Evolutionary conservation across 352 stramenopile genomes (phyloP), one percentile per base, ranked within the genome.

Genomic region (Lagenidium sp.): DNA sequence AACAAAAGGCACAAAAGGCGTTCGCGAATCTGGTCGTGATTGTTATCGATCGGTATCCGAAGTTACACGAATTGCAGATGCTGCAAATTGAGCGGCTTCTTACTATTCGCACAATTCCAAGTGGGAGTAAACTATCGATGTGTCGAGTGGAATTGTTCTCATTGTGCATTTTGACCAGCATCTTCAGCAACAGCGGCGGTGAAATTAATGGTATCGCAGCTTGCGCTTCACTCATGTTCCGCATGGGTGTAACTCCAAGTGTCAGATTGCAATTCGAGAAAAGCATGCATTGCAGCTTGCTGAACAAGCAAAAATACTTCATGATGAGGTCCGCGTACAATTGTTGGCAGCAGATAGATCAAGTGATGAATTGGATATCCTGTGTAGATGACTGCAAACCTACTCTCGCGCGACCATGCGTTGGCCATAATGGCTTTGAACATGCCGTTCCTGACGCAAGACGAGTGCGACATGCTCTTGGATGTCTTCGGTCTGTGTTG

Each of bases 391-490:
- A 54, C 55, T 30, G 48, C 54, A 0, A 46, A 77, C n/a, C 37
- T 88, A 2, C 50, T 81, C 20, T 62, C 57, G 7, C 60, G 65
- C 10, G 60, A 69, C 15, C 57, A 81, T 34, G 70, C 72, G 6
- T 53, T 85, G 34, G 22, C 41, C 1, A 60, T 58, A 10, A 44
- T 88, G 4, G 55, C 47, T 21, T 42, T 45, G 12, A 88, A 82
- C 53, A 77, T 88, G 35, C 56, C 58, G 13, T 83, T 84, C 32
- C 51, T 88, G 16, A 72, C 45, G 26, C 34, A 40, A 3, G 75
- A 82, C 41, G 75, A 88, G 28, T 84, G 67, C 28, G 75, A 88
- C 19, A 88, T 88, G 75, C 58, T 88, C 8, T 56, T 88, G n/a
- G 75, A 85, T 37, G 41, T 85, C 21, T 88, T 84, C 32, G 75